These are phyloP conservation scores for Monosporascus sp. DNA, from an alignment of 2,329 filamentous ascomycete genomes.

Conservation along the genomic window DNA sequence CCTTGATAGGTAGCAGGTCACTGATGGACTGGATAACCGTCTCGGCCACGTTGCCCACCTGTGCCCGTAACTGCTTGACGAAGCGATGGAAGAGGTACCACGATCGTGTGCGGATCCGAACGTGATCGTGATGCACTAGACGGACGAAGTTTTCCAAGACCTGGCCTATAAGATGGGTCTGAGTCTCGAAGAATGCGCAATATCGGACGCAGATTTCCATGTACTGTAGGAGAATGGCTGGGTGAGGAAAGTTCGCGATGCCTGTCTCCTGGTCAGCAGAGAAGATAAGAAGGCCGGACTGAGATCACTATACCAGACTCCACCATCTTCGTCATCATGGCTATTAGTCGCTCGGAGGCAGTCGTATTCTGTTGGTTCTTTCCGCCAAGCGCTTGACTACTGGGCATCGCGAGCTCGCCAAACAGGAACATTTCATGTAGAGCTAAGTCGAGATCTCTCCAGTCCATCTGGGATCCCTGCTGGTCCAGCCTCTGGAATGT, in stretches of 20 bases:
- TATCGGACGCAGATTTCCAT: constrained; percentile 99
- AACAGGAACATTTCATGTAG: constrained; percentile 94
- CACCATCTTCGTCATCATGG: constrained; percentile 95
- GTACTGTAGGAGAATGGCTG: constrained; percentile 88
- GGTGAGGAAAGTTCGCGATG: constrained; percentile 80
- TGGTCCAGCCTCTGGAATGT: constrained; percentile 79
- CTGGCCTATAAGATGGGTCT: constrained; percentile 73
- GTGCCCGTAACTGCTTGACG: constrained; percentile 77
- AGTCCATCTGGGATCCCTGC: constrained; percentile 72
- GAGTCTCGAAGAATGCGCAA: constrained; percentile 83
- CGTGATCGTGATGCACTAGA: constrained; percentile 81
- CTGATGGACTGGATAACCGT: constrained; percentile 85
- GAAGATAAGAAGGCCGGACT: constrained; percentile 1
- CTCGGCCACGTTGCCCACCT: constrained; percentile 85
- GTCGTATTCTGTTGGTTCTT: constrained; percentile 78
- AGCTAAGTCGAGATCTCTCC: constrained; percentile 91
- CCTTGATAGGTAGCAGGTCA: constrained; percentile 85
- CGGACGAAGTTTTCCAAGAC: constrained; percentile 89
- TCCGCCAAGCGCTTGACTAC: constrained; percentile 69
- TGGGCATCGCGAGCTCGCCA: constrained; percentile 86
- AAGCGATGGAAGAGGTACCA: constrained; percentile 97
- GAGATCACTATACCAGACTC: constrained; percentile 67
- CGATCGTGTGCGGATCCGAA: constrained; percentile 81
- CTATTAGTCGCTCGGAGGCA: constrained; percentile 74
- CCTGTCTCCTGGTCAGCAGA: constrained; percentile 43